Evolutionary conservation across 345 rosid species (phyloP).

Genomic region (Capsella bursapastoris): DNA sequence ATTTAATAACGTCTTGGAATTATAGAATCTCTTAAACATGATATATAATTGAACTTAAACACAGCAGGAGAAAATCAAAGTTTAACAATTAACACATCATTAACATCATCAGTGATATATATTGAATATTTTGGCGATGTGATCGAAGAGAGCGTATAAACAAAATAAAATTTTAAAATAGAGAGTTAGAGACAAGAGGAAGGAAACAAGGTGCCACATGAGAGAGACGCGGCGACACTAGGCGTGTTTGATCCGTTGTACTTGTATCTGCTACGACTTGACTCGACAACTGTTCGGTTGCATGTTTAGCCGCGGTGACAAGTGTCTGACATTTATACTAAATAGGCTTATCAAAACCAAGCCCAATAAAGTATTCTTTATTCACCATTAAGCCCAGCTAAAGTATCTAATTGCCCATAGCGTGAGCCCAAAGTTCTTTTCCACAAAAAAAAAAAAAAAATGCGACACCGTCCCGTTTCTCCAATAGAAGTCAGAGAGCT

Average conservation of each 20-base stretch:
- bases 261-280: slow-evolving; percentile 14
- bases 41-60: background rate
- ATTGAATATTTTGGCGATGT: background rate
- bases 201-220: slow-evolving; percentile 14
- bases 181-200: background rate
- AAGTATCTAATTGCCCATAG: background rate
- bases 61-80: background rate
- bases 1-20: background rate
- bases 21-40: background rate
- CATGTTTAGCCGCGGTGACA: slow-evolving; percentile 34
- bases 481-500: slow-evolving; percentile 3
- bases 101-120: background rate
- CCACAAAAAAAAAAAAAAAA: background rate
- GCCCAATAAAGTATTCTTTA: background rate
- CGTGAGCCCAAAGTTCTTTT: slow-evolving; percentile 32
- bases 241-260: slow-evolving; percentile 23
- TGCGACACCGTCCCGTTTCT: background rate
- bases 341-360: background rate
- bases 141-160: slow-evolving; percentile 11
- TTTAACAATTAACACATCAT: slow-evolving; percentile 6
- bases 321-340: background rate
- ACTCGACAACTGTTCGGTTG: slow-evolving; percentile 44
- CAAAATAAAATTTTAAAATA: background rate
- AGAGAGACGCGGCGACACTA: slow-evolving; percentile 40
- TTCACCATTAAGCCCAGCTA: slow-evolving; percentile 2